Conservation (phyloP, 305 asterid species). For the Fraxinus albicans region DNA sequence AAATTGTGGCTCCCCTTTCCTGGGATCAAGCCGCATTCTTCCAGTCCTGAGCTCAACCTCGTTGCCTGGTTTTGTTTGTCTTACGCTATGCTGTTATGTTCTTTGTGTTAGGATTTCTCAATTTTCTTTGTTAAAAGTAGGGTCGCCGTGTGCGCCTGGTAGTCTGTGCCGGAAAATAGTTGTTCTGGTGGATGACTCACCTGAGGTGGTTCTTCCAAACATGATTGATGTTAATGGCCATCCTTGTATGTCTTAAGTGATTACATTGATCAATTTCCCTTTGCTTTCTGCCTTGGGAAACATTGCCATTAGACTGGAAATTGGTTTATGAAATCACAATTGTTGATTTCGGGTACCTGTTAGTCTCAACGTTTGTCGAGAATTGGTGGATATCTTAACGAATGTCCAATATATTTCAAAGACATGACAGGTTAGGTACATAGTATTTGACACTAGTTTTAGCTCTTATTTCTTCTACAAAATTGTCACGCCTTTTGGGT, state of each 20-base stretch:
- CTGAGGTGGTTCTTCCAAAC: slow-evolving; percentile 7
- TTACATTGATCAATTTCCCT: background rate
- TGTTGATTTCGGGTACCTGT: background rate
- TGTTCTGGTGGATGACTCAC: slow-evolving; percentile 5
- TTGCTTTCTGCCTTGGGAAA: background rate
- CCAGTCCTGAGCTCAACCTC: background rate
- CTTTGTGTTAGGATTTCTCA: background rate
- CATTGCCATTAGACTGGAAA: background rate
- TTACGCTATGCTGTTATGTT: background rate
- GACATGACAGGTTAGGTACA: background rate
- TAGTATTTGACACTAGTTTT: background rate
- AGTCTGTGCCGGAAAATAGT: slow-evolving; percentile 2
- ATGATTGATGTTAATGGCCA: background rate
- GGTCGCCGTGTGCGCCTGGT: slow-evolving; percentile 4
- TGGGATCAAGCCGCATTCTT: background rate
- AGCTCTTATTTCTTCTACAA: background rate
- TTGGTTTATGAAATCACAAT: background rate
- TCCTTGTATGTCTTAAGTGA: background rate
- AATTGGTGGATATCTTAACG: background rate
- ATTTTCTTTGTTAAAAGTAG: background rate
- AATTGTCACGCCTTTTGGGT: background rate
- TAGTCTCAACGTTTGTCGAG: background rate
- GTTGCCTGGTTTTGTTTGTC: slow-evolving; percentile 2
- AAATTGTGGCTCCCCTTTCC: background rate
- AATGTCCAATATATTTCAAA: background rate